phyloP scores from a whole-genome alignment of 2,329 filamentous ascomycete species.

The Zelopaecilomyces penicillatus region DNA sequence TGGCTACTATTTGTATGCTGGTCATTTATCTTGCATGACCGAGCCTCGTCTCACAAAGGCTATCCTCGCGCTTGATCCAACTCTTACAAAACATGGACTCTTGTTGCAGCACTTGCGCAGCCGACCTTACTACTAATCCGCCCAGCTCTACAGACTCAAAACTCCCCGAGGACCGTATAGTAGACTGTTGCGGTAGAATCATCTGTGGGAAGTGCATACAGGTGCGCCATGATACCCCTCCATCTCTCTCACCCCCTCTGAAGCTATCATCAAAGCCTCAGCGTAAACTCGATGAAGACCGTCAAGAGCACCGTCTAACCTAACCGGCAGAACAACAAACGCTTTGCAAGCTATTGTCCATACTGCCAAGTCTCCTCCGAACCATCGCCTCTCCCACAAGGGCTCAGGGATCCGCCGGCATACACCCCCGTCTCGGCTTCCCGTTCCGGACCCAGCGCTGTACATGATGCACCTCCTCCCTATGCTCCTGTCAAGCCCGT shows the following conservation, averaged over 20 bases:
- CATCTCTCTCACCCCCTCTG: background rate
- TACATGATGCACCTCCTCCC: constrained; percentile 22
- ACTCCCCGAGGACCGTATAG: constrained; percentile 47
- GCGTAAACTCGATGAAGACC: too few species aligned
- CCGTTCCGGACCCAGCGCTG: constrained; percentile 11
- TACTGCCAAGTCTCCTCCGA: constrained; percentile 66
- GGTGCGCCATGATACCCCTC: constrained; percentile 31
- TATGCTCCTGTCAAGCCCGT: constrained; percentile 18
- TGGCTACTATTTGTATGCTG: too few species aligned
- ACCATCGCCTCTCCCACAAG: constrained; percentile 50
- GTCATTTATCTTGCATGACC: background rate
- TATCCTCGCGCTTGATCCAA: background rate
- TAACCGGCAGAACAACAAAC: constrained; percentile 46
- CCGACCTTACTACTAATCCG: constrained; percentile 46
- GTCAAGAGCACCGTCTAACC: too few species aligned
- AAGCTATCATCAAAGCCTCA: background rate
- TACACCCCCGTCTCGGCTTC: constrained; percentile 40
- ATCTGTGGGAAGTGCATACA: constrained; percentile 66
- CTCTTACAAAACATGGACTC: constrained; percentile 20
- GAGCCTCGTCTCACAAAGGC: background rate
- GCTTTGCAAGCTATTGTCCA: constrained; percentile 60
- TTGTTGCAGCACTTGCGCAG: constrained; percentile 64
- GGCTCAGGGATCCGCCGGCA: constrained; percentile 59
- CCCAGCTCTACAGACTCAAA: constrained; percentile 52
- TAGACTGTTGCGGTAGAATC: constrained; percentile 61